Evolutionary conservation across 257 asterid genomes (phyloP), one percentile per base, ranked within the genome.

Genomic region (Datura wrightii): DNA sequence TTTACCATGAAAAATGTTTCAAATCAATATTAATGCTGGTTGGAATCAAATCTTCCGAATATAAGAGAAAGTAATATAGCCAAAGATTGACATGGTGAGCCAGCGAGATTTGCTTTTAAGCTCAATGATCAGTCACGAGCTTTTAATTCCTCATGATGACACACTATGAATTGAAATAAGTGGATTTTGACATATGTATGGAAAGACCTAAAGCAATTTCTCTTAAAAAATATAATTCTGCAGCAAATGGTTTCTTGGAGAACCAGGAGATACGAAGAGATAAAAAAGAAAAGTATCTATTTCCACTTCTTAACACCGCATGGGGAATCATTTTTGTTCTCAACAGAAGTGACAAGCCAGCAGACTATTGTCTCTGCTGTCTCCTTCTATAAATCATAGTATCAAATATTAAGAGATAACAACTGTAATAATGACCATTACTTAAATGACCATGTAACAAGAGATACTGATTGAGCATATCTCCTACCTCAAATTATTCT

Each of bases 1-100:
- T 58, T 14, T 78, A 34, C 62, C 48, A 53, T 8, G 63, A 52
- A 78, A 76, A 78, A 52, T 52, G 63, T 78, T 52, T 16, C 82
- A 78, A 69, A 15, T 54, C 34, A 41, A 69, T 69, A 39, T 69
- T 18, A 50, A 15, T 78, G 42, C 63, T 3, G 82, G 62, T 50
- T 53, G 39, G 50, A 52, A 78, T 78, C 63, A 78, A 37, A 78
- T 78, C 7, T 0, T 52, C 52, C 8, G 5, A 52, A 78, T 53
- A 52, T 52, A 50, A 31, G 31, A 78, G 44, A 62, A 60, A 74
- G 46, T 14, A 15, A 31, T 4, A 52, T 78, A 52, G 15, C 59
- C 46, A 78, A 36, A 78, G 46, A 5, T 78, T 34, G 82, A 55
- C 31, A 78, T 50, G 82, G 62, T 78, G 82, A 34, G 60, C 46